These are phyloP conservation scores for Botrytis sinoallii DNA, from an alignment of 2,329 filamentous ascomycete genomes.

Conservation along the genomic window DNA sequence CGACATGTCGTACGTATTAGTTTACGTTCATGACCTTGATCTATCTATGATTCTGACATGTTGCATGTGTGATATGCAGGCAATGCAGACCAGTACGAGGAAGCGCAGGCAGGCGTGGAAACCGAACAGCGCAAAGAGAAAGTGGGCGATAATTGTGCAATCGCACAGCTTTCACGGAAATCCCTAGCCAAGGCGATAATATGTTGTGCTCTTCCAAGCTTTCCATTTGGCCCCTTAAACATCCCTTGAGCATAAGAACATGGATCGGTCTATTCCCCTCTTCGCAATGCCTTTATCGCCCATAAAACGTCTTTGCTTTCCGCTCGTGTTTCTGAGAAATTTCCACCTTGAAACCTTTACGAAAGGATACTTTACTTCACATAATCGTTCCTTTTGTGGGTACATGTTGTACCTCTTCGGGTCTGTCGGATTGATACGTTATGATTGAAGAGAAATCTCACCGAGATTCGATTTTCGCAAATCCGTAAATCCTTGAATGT, in stretches of 20 bases:
- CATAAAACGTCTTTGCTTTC: not conserved
- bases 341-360: not conserved
- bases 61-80: not conserved
- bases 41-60: slow-evolving; percentile 4
- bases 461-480: not conserved
- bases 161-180: not conserved
- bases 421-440: not conserved
- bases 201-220: slow-evolving; percentile 1
- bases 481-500: not conserved
- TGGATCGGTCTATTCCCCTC: not conserved
- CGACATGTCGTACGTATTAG: not conserved
- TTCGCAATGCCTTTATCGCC: not conserved
- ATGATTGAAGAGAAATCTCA: not conserved
- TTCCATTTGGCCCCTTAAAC: not conserved
- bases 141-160: slow-evolving; percentile 15
- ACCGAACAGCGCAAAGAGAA: not conserved
- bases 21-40: not conserved
- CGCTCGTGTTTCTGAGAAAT: not conserved
- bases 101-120: not conserved
- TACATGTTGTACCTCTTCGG: not conserved
- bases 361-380: not conserved
- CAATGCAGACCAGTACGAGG: not conserved
- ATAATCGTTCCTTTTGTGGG: slow-evolving; percentile 17
- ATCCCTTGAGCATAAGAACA: not conserved
- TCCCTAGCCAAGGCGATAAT: slow-evolving; percentile 4